A percentile compares a stretch with the other conserved stretches of the same genome.
Conservation (phyloP, 2,329 filamentous ascomycete genomes). For the Phyllosticta capitalensis region DNA sequence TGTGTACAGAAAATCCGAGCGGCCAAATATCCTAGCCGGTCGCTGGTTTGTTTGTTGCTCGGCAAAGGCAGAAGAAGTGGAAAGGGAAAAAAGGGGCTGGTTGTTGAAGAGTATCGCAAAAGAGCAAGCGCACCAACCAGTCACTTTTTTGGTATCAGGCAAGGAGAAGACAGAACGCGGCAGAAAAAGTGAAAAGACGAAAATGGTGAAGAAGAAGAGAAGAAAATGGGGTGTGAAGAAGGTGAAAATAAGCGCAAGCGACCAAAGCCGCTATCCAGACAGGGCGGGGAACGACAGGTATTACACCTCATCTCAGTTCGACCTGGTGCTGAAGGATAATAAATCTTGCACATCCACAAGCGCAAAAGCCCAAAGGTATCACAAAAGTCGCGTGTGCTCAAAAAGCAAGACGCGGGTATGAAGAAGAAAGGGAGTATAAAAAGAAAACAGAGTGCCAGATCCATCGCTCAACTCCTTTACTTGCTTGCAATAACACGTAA, state of each 20-base stretch:
- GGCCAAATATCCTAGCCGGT: neutral
- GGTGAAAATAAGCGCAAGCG: neutral
- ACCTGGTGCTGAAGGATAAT: neutral
- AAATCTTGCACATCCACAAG: neutral
- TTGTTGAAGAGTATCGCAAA: neutral
- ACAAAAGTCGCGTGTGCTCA: neutral
- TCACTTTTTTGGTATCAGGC: neutral
- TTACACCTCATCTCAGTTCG: neutral
- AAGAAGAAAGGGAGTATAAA: neutral
- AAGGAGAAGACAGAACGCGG: neutral
- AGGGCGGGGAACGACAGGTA: neutral
- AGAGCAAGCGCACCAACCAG: neutral
- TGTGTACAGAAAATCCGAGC: neutral
- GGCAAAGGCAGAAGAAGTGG: neutral
- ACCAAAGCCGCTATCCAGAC: neutral
- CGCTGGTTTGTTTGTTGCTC: neutral
- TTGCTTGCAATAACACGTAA: neutral
- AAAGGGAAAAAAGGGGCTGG: neutral
- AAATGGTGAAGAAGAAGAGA: neutral
- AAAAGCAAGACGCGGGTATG: neutral
- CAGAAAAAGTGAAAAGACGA: neutral
- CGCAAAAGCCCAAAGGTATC: neutral
- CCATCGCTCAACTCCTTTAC: neutral
- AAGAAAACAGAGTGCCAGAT: neutral
- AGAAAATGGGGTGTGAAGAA: neutral